phyloP scores from a whole-genome alignment of 164 flowering plant genomes.

The Dillenia turbinata region DNA sequence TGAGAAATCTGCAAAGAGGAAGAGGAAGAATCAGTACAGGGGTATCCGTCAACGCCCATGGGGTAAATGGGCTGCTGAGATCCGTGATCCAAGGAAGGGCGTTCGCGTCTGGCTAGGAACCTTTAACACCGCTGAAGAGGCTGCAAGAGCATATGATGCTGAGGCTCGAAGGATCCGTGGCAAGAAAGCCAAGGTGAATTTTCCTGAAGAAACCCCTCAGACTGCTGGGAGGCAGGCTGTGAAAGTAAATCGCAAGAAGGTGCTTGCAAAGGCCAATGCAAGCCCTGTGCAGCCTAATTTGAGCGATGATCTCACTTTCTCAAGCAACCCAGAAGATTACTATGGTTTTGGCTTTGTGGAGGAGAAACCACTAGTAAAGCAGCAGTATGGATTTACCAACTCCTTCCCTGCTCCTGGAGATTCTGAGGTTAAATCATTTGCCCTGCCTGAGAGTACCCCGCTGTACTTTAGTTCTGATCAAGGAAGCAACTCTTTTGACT shows the following conservation, averaged over 20 bases:
- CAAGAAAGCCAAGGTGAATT: conserved; percentile 93
- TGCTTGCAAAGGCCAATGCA: conserved; percentile 18
- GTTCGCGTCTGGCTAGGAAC: conserved; percentile 99
- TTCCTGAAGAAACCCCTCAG: conserved; percentile 58
- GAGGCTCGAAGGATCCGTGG: conserved; percentile 95
- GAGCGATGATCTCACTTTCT: conserved; percentile 25
- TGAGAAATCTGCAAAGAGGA: conserved; percentile 73
- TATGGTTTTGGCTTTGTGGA: conserved; percentile 35
- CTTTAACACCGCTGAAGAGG: conserved; percentile 97
- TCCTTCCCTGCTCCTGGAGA: conserved; percentile 22
- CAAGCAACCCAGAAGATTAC: conserved; percentile 26
- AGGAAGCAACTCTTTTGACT: conserved; percentile 72
- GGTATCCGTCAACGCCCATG: conserved; percentile 98
- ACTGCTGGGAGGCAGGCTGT: conserved; percentile 31
- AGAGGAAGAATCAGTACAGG: conserved; percentile 93
- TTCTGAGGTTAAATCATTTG: conserved; percentile 24
- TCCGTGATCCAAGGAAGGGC: conserved; percentile 93
- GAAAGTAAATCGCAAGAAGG: conserved; percentile 33
- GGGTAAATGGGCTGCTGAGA: conserved; percentile 99
- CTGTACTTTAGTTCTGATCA: conserved; percentile 60
- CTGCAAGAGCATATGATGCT: conserved; percentile 97
- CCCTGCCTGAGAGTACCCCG: conserved; percentile 22
- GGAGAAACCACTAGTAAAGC: conserved; percentile 48
- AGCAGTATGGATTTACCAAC: conserved; percentile 24
- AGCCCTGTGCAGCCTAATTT: conserved; percentile 23